Evolutionary conservation across 2,329 filamentous ascomycete species (phyloP), one percentile per base, ranked within the genome.

Genomic region (Fusarium continuum): DNA sequence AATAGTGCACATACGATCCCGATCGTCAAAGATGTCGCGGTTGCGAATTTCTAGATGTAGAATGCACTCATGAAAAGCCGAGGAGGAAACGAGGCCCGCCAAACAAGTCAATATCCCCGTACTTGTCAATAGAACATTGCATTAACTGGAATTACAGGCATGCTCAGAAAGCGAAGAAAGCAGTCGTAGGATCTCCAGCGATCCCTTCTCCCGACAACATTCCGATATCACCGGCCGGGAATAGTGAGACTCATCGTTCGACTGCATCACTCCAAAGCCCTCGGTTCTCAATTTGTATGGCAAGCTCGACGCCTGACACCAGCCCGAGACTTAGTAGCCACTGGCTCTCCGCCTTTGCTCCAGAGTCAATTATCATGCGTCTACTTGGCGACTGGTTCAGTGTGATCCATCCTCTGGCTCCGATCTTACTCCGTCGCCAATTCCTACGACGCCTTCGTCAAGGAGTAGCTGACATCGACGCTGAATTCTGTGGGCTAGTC

Each of bases 321-420:
- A 17, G 34, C 6, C 16, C 45, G 1, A 14, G 19, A 9, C 32
- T 5, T 16, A 29, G 19, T 3, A 44, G 57, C 6, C 57, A 54
- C 8, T 68, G 64, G 65, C 57, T 70, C 3, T 54, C 63, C 3
- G 32, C 23, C 0, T 69, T 70, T 31, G 65, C 64, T 8, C 50
- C 65, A 2, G 55, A 69, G 7, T 3, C 55, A 2, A 38, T 50
- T 5, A 38, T 70, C 4, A 43, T 38, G 4, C 50, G 41, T 2
- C 61, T 77, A 2, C 65, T 77, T 5, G 41, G 67, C 35, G 69
- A 75, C 45, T 78, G 74, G 74, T 78, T 78, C 66, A 63, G 71
- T n/a, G 63, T 72, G 41, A 70, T 77, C 29, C 74, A 78, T 62
- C 68, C 76, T 4, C 52, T 78, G 4, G 70, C 72, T 7, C 76